These are phyloP conservation scores for Coemansia sp. DNA, from an alignment of 192 early-diverging fungal genomes.

Conservation along the genomic window DNA sequence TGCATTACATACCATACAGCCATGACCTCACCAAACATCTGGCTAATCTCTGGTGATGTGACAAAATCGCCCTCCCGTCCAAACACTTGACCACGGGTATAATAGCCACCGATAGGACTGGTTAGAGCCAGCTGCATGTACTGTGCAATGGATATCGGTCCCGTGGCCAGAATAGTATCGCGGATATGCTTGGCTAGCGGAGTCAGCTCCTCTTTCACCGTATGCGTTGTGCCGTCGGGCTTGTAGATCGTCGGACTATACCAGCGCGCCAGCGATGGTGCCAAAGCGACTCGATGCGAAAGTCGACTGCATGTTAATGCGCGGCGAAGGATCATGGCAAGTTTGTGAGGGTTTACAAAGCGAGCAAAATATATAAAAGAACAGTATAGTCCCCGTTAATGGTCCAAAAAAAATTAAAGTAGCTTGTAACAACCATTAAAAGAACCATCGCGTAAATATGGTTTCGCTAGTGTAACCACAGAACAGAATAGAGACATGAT, in stretches of 20 bases:
- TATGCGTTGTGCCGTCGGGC: conserved; percentile 11
- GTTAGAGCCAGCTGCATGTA: conserved; percentile 89
- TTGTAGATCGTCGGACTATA: conserved; percentile 16
- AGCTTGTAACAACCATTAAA: too few species aligned
- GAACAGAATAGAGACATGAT: too few species aligned
- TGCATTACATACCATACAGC: conserved; percentile 88
- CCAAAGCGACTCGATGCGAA: neutral
- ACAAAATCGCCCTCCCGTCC: conserved; percentile 91
- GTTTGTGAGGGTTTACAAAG: neutral
- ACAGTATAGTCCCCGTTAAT: neutral
- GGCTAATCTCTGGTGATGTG: conserved; percentile 96
- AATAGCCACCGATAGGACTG: conserved; percentile 91
- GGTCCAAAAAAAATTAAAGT: neutral
- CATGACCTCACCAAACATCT: conserved; percentile 96
- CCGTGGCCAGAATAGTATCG: conserved; percentile 60
- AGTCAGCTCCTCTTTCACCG: conserved; percentile 57
- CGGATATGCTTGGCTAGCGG: conserved; percentile 63
- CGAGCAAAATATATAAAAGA: neutral
- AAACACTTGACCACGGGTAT: conserved; percentile 90
- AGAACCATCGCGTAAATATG: neutral
- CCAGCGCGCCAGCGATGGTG: neutral
- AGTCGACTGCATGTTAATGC: neutral
- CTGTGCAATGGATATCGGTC: conserved; percentile 78
- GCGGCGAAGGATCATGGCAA: neutral
- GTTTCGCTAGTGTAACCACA: neutral